These are phyloP conservation scores for Camillea tinctor DNA, from an alignment of 2,329 filamentous ascomycete genomes.

Conservation along the genomic window DNA sequence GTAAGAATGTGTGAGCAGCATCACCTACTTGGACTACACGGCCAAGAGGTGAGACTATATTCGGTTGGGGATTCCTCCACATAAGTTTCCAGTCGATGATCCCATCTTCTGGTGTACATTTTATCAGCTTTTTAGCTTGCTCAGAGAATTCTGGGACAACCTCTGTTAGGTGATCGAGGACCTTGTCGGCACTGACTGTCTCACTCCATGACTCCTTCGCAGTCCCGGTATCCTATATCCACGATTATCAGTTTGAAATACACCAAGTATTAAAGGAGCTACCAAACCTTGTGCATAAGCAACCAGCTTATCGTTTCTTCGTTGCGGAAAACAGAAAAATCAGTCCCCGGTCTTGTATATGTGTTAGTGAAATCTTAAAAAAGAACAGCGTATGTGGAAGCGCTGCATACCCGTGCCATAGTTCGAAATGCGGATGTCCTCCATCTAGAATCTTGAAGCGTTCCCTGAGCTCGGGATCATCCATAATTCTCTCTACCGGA, in stretches of 20 bases:
- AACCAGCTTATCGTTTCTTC: not conserved
- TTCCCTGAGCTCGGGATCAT: not conserved
- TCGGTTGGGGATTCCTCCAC: slow-evolving; percentile 32
- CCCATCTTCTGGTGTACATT: slow-evolving; percentile 11
- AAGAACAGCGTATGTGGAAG: not conserved
- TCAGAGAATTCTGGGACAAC: slow-evolving; percentile 5
- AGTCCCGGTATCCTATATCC: not conserved
- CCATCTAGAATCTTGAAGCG: not conserved
- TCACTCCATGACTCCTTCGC: slow-evolving; percentile 1
- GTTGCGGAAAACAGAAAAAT: not conserved
- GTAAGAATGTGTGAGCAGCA: slow-evolving; percentile 35
- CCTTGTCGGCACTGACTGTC: not conserved
- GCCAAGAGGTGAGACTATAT: slow-evolving; percentile 27
- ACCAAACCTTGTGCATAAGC: not conserved
- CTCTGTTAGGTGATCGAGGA: not conserved
- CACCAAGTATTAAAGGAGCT: too few relatives aligned
- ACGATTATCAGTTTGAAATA: not conserved
- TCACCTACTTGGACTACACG: slow-evolving; percentile 35
- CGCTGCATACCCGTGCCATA: not conserved
- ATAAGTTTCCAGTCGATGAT: slow-evolving; percentile 40
- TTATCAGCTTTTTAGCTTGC: slow-evolving; percentile 11
- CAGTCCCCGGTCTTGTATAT: not conserved
- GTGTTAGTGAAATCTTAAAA: not conserved
- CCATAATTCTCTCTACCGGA: slow-evolving; percentile 6
- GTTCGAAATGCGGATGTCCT: not conserved